Percentiles rank a stretch among this genome's conserved stretches.
Evolutionary conservation across 306 rosid species (phyloP).

Genomic region (Acmispon strigosus): DNA sequence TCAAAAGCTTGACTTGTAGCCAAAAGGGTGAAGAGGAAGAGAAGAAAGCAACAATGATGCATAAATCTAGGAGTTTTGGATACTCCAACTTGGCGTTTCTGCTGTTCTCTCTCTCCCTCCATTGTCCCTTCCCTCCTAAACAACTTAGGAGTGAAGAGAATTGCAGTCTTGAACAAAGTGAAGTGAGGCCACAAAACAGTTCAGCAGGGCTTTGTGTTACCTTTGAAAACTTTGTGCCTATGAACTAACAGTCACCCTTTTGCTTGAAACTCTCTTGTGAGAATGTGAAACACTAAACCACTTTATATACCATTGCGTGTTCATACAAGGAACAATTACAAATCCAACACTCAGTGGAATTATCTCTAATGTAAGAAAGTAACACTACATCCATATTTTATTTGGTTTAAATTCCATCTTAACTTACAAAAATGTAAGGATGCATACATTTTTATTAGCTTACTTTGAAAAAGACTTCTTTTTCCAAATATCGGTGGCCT

Average conservation of each 20-base stretch:
- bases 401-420: too few species aligned
- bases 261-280: slow-evolving; percentile 19
- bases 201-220: neutral
- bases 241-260: neutral
- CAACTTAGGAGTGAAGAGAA: slow-evolving; percentile 32
- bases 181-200: neutral
- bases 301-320: neutral
- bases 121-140: slow-evolving; percentile 33
- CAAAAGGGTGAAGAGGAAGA: slow-evolving; percentile 20
- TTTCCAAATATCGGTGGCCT: too few species aligned
- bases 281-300: neutral
- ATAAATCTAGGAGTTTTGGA: neutral
- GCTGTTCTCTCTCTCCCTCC: slow-evolving; percentile 9
- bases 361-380: too few species aligned
- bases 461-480: too few species aligned
- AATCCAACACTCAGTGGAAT: too few species aligned
- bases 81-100: neutral
- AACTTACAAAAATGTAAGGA: too few species aligned
- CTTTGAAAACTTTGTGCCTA: neutral
- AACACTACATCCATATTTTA: too few species aligned
- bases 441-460: too few species aligned
- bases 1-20: slow-evolving; percentile 27
- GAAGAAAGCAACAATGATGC: slow-evolving; percentile 6
- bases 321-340: too few species aligned
- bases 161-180: slow-evolving; percentile 6